phyloP scores from a whole-genome alignment of 768 basidiomycete genomes.

The Amanita rimosa region DNA sequence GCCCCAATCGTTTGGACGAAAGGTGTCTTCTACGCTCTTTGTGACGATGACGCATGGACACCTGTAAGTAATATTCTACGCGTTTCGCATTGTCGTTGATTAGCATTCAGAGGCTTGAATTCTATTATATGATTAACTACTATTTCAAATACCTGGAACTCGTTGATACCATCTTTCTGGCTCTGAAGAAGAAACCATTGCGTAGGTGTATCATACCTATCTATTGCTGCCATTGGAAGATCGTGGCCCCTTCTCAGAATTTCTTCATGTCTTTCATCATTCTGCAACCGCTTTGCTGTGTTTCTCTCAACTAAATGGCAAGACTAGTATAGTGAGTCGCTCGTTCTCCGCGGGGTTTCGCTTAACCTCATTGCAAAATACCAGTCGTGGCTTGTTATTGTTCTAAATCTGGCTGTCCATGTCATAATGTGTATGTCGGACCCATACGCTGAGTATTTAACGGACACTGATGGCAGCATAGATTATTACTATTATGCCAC shows the following conservation, averaged over 20 bases:
- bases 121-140: constrained; percentile 99
- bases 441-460: background rate
- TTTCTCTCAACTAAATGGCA: constrained; percentile 89
- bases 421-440: constrained; percentile 89
- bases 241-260: constrained; percentile 39
- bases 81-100: constrained; percentile 5
- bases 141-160: constrained; percentile 98
- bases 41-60: constrained; percentile 73
- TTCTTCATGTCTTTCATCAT: constrained; percentile 98
- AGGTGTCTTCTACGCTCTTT: constrained; percentile 70
- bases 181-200: constrained; percentile 95
- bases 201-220: constrained; percentile 35
- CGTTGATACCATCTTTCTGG: constrained; percentile 93
- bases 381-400: constrained; percentile 94
- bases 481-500: constrained; percentile 99
- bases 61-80: constrained; percentile 41
- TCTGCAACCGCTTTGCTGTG: constrained; percentile 94
- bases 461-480: constrained; percentile 15
- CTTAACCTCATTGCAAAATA: background rate
- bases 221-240: background rate
- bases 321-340: constrained; percentile 77
- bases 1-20: constrained; percentile 64
- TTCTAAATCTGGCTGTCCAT: constrained; percentile 85
- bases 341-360: background rate
- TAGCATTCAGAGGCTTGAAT: constrained; percentile 63